A percentile compares a stretch with the other conserved stretches of the same genome.
Conservation (phyloP, 345 rosid species). For the Boechera stricta region DNA sequence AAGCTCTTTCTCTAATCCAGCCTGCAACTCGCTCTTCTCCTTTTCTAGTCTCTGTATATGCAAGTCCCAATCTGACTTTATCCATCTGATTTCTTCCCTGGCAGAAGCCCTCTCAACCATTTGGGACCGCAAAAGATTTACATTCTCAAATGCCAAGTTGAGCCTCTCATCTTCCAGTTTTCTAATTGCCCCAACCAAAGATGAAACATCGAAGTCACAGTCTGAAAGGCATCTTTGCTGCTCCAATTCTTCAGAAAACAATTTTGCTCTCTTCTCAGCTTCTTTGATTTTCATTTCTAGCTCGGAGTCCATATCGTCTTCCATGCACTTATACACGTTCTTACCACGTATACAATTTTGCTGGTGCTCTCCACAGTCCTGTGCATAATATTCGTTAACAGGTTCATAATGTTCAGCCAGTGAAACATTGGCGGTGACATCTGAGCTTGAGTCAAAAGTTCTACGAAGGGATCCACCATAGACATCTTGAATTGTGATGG, state of each 20-base stretch:
- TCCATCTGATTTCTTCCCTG: conserved; percentile 65
- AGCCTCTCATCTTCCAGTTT: conserved; percentile 69
- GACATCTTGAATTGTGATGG: conserved; percentile 83
- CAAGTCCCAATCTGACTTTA: conserved; percentile 65
- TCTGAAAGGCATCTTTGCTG: conserved; percentile 62
- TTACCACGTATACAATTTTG: conserved; percentile 42
- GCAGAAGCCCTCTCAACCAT: conserved; percentile 67
- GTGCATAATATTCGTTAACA: conserved; percentile 41
- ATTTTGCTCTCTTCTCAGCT: conserved; percentile 71
- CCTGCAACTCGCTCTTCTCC: conserved; percentile 81
- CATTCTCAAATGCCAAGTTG: conserved; percentile 76
- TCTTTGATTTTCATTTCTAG: conserved; percentile 65
- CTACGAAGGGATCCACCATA: conserved; percentile 61
- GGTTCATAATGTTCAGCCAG: conserved; percentile 55
- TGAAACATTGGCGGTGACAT: conserved; percentile 52
- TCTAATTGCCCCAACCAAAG: conserved; percentile 63
- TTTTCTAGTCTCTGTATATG: conserved; percentile 64
- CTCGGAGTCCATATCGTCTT: conserved; percentile 60
- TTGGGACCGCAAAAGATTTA: conserved; percentile 63
- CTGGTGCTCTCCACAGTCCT: conserved; percentile 48
- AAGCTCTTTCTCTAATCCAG: conserved; percentile 86
- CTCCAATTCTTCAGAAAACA: conserved; percentile 74
- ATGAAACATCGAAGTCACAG: conserved; percentile 64
- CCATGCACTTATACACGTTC: conserved; percentile 42
- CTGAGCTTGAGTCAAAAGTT: conserved; percentile 52